Evolutionary conservation across 768 basidiomycete genomes (phyloP), one percentile per base, ranked within the genome.

Genomic region (Naganishia antarctica): DNA sequence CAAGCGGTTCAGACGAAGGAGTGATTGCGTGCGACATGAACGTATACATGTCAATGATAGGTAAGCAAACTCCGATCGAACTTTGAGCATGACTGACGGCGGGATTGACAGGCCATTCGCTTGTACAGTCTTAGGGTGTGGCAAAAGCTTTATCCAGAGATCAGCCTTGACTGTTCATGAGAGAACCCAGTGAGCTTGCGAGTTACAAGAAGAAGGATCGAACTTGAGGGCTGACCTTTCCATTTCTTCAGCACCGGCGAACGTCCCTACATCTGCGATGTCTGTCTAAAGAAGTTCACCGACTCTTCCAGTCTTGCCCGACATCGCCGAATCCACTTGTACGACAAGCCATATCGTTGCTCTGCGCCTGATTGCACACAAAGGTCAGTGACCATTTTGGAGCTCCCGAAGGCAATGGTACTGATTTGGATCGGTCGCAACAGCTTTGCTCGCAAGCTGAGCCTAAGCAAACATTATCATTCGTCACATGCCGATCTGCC

Each of bases 31-130:
- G 4, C 69, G 80, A 28, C 80, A 81, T 64, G 71, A 72, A 46
- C 48, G 79, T 23, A 81, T 81, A 48, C 80, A 81, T 60, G 77
- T 76, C 13, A 78, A 79, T 66, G 79, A 80, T 23, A 66, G 79
- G 80, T 80, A 25, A 72, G 79, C 70, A 32, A 18, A 18, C 15
- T 47, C 26, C 21, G 1, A 41, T 29, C 4, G 28, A 44, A 44
- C 7, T 28, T 26, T 23, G 31, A 58, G 4, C 28, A 26, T 29
- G 2, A 4, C 2, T 31, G 23, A 13, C 57, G 6, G 16, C 40
- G n/a, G 43, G 15, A 2, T 51, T 58, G n/a, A n/a, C n/a, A 77
- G 76, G 45, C 74, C 76, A 1, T 78, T 70, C 60, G 23, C 31
- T 8, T 78, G 73, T 69, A 60, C 57, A 0, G 64, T 68, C 43